Percentiles rank a stretch among this genome's conserved stretches.
Evolutionary conservation across 2,329 filamentous ascomycete species (phyloP).

Genomic region (Aspergillus tamarii): DNA sequence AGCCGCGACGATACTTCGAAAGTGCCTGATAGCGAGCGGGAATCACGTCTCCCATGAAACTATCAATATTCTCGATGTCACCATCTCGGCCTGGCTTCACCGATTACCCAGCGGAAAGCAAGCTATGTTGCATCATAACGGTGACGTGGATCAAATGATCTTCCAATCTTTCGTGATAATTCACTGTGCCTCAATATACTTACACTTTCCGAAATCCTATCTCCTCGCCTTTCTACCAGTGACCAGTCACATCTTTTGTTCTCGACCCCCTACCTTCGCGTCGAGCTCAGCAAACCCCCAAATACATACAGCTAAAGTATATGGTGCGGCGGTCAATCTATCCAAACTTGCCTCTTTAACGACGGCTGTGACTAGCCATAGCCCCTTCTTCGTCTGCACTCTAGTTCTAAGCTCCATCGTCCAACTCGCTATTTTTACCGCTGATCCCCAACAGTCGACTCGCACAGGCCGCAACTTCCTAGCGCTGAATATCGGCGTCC

Average conservation of each 20-base stretch:
- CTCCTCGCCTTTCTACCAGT: slow-evolving; percentile 9
- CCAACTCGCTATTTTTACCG: slow-evolving; percentile 8
- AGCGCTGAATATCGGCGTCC: slow-evolving; percentile 10
- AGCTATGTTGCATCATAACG: neutral
- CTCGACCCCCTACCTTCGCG: neutral
- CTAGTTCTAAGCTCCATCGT: slow-evolving; percentile 13
- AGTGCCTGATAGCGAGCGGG: slow-evolving; percentile 6
- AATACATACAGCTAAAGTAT: slow-evolving; percentile 6
- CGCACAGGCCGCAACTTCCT: slow-evolving; percentile 2
- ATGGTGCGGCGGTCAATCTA: neutral
- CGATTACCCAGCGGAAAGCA: slow-evolving; percentile 1
- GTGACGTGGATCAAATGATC: slow-evolving; percentile 8
- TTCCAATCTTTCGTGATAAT: slow-evolving; percentile 13
- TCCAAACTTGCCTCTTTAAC: slow-evolving; percentile 9
- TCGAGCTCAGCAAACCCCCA: slow-evolving; percentile 1
- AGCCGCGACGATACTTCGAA: slow-evolving; percentile 12
- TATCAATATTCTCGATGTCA: slow-evolving; percentile 2
- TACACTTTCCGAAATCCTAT: slow-evolving; percentile 12
- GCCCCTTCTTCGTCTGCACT: slow-evolving; percentile 12
- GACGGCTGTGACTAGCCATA: slow-evolving; percentile 4
- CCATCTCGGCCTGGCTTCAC: slow-evolving; percentile 10
- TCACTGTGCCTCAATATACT: slow-evolving; percentile 15
- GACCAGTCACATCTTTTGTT: slow-evolving; percentile 6
- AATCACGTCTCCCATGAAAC: neutral
- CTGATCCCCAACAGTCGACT: neutral